phyloP scores from a whole-genome alignment of 106 monocot species.

The Cymbidium sinense region DNA sequence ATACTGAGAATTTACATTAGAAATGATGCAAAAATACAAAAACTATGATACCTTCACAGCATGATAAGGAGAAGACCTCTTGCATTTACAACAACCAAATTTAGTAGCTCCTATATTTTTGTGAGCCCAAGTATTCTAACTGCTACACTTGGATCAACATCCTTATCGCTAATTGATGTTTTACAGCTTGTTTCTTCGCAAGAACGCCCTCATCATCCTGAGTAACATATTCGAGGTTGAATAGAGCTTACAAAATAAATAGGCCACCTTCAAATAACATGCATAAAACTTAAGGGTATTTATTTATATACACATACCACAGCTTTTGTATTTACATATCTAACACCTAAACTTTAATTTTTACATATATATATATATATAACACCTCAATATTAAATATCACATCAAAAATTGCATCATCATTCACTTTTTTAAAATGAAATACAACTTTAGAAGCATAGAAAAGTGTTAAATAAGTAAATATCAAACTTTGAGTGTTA shows the following conservation, averaged over 20 bases:
- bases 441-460: too few relatives aligned
- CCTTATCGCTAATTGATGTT: constrained; percentile 28
- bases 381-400: too few relatives aligned
- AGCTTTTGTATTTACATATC: too few relatives aligned
- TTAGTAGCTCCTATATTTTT: constrained; percentile 72
- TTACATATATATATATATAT: too few relatives aligned
- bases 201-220: constrained; percentile 91
- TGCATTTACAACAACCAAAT: constrained; percentile 61
- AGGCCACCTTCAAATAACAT: constrained; percentile 53
- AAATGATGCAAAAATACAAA: not conserved
- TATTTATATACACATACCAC: too few relatives aligned
- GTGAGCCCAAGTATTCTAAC: constrained; percentile 70
- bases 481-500: too few relatives aligned
- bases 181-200: constrained; percentile 65
- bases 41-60: constrained; percentile 58
- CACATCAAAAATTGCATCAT: too few relatives aligned
- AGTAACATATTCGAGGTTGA: constrained; percentile 54
- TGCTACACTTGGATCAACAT: constrained; percentile 39
- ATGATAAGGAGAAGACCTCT: constrained; percentile 61
- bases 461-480: too few relatives aligned
- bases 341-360: too few relatives aligned
- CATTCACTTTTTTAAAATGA: too few relatives aligned
- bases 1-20: not conserved
- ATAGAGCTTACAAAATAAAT: constrained; percentile 58
- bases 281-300: not conserved